Evolutionary conservation across 2,329 filamentous ascomycete genomes (phyloP), one percentile per base, ranked within the genome.

Genomic region (Hansfordia pulvinata): DNA sequence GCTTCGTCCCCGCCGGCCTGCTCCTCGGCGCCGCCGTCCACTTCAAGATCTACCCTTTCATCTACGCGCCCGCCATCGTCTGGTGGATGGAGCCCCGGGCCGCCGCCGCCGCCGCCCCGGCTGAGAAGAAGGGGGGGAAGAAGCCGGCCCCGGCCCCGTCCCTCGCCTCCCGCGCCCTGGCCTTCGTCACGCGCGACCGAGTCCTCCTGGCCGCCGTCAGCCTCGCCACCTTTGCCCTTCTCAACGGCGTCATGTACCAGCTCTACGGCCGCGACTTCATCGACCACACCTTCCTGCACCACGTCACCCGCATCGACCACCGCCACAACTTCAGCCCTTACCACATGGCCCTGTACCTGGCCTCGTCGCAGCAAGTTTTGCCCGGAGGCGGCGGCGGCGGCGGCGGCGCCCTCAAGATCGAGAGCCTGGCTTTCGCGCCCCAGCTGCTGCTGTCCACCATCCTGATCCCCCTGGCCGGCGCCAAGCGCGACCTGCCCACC

Each of bases 41-140:
- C 54, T 92, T 98, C 57, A 98, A 98, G 63, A 96, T 98, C 34
- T 98, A 98, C 44, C 90, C 90, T 0, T 93, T 96, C 51, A 83
- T 98, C 33, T 98, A 98, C 52, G 88, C 82, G 2, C 71, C 76
- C 0, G 75, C 78, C 3, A 76, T 90, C 21, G 51, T 84, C 5
- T 85, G 78, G 76, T 86, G 77, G 77, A 71, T 88, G 56, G 79
- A 82, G 38, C 56, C 54, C 3, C 6, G 10, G 15, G 18, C 15
- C 17, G 17, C 29, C 33, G 6, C 18, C 28, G 6, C 8, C 20
- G 8, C 15, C 11, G 6, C 4, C 17, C 11, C 17, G 19, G 6
- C 25, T 8, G 11, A 31, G 12, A 19, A n/a, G 11, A 33, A 30
- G 15, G 14, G n/a, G 3, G 22, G 12, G 27, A 25, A 26, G 26